Base-by-base conservation (phyloP, 768 basidiomycete species). In the Pulveroboletus sp. region DNA sequence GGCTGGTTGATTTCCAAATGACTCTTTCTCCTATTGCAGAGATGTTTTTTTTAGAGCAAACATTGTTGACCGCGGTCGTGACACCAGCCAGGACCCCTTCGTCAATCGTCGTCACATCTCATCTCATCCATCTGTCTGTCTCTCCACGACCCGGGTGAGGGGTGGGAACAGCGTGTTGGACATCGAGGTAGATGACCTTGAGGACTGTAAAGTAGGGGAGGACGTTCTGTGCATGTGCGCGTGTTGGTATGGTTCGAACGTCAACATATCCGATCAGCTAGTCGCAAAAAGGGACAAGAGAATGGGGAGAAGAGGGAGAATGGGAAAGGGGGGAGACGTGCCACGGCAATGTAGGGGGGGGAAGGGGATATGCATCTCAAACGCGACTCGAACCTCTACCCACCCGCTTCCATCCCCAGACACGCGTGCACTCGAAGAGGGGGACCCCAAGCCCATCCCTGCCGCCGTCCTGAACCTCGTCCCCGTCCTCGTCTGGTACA, bases 151-250 rank as follows among this genome's bases (percentile, higher is more conserved):
- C 5, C 24, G 41, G n/a, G 31, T 32, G 4, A 40, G 32, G 2
- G n/a, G 53, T 40, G 47, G 53, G 49, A 71, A 66, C 43, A 80
- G 55, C 2, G 65, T 55, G 71, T 50, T 84, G 81, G 27, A 89
- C 73, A 15, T 76, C 79, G 14, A 71, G 73, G 57, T 86, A 85
- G 11, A 87, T 75, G 41, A 76, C 67, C 7, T 77, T 61, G 27
- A 90, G 74, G 11, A 89, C 72, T 1, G 76, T 70, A 63, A 84
- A 80, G 45, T 73, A 76, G 2, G 89, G 88, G 3, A 86, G 64
- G 17, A 82, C 63, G 63, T 83, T 80, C 89, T 21, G 21, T 21
- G 21, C 4, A 4, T 89, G 57, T 11, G n/a, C n/a, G 13, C 10
- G 8, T 18, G 30, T 37, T 37, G 8, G 17, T n/a, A n/a, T 5